Evolutionary conservation across 2,329 filamentous ascomycete species (phyloP).

Genomic region (Sclerotiophoma versabilis): DNA sequence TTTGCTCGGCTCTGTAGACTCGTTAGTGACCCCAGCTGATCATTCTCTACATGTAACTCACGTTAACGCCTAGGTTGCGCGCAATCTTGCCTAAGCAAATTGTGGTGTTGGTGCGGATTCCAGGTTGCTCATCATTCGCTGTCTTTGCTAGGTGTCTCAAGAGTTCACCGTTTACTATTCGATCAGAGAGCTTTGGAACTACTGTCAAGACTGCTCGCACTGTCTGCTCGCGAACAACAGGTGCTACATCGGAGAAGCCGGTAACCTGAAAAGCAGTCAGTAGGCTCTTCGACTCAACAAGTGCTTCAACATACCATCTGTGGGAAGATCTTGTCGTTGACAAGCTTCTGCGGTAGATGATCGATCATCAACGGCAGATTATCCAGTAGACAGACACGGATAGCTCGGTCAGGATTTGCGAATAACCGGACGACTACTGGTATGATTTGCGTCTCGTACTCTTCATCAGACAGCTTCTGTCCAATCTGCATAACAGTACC

Average conservation of each 20-base stretch:
- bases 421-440: conserved; percentile 90
- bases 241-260: conserved; percentile 90
- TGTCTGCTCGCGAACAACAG: conserved; percentile 92
- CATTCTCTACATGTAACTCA: conserved; percentile 36
- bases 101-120: conserved; percentile 96
- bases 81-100: conserved; percentile 98
- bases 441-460: conserved; percentile 83
- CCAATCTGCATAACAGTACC: conserved; percentile 89
- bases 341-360: conserved; percentile 81
- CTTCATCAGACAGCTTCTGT: conserved; percentile 83
- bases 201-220: conserved; percentile 91
- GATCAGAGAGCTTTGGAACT: conserved; percentile 87
- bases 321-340: conserved; percentile 97
- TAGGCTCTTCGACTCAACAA: not conserved
- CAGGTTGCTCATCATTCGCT: conserved; percentile 95
- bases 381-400: conserved; percentile 89
- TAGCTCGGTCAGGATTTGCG: conserved; percentile 86
- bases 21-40: conserved; percentile 14
- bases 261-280: conserved; percentile 68
- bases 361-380: conserved; percentile 92
- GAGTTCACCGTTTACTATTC: conserved; percentile 91
- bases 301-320: conserved; percentile 69
- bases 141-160: conserved; percentile 91
- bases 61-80: conserved; percentile 76
- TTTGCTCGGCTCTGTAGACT: conserved; percentile 74